phyloP scores from a whole-genome alignment of 2,329 filamentous ascomycete genomes.

The Blastomyces silverae region DNA sequence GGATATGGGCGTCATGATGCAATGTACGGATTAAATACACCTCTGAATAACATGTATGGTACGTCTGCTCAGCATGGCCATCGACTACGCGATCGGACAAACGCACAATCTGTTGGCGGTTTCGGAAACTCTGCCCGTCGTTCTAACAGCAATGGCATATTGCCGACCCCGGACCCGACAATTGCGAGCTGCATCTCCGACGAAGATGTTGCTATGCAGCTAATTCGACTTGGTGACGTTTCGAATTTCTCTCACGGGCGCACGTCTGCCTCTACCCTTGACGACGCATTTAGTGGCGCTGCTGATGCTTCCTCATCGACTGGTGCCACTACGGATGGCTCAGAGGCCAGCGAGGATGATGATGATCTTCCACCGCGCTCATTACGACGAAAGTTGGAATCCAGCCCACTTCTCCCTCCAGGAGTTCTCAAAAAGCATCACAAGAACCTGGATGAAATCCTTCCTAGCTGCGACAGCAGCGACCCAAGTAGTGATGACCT shows the following conservation, averaged over 20 bases:
- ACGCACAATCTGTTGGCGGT: conserved; percentile 43
- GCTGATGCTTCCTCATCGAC: conserved; percentile 80
- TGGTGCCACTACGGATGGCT: conserved; percentile 72
- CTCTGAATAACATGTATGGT: conserved; percentile 47
- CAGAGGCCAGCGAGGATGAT: conserved; percentile 56
- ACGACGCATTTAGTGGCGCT: conserved; percentile 86
- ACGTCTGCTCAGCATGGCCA: conserved; percentile 58
- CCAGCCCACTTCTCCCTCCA: conserved; percentile 42
- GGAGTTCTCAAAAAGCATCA: conserved; percentile 42
- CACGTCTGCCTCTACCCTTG: conserved; percentile 84
- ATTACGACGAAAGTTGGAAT: conserved; percentile 41
- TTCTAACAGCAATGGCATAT: conserved; percentile 50
- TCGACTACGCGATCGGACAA: conserved; percentile 59
- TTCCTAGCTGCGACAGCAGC: conserved; percentile 52
- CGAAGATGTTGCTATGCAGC: conserved; percentile 92
- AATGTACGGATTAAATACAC: conserved; percentile 32
- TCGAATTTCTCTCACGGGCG: conserved; percentile 90
- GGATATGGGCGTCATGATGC: conserved; percentile 56
- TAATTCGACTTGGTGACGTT: conserved; percentile 92
- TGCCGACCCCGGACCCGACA: conserved; percentile 94
- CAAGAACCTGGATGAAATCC: conserved; percentile 47
- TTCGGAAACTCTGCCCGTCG: conserved; percentile 38
- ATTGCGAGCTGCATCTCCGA: conserved; percentile 96
- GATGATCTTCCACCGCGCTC: conserved; percentile 45
- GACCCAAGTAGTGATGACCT: conserved; percentile 58